Conservation (phyloP, 1,284 basidiomycete species). For the Somion occarium region DNA sequence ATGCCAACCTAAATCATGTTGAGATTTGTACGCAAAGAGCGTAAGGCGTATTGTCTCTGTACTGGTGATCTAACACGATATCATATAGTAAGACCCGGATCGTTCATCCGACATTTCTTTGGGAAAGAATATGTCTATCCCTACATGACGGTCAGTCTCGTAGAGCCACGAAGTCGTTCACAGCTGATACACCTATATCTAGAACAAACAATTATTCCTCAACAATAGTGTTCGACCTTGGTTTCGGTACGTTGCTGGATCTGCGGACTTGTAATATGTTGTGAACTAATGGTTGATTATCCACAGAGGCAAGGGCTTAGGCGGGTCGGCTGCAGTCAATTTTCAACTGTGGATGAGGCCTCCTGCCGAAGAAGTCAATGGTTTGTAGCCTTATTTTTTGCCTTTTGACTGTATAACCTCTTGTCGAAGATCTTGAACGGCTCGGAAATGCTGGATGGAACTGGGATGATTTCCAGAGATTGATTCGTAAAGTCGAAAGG, state of each 20-base stretch:
- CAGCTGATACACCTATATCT: not conserved
- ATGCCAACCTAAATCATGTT: constrained; percentile 27
- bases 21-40: constrained; percentile 24
- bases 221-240: not conserved
- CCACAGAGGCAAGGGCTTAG: constrained; percentile 8
- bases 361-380: constrained; percentile 23
- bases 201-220: not conserved
- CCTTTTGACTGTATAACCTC: not conserved
- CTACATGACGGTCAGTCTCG: not conserved
- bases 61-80: constrained; percentile 27
- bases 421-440: constrained; percentile 9
- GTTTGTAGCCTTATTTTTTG: not conserved
- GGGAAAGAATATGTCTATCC: not conserved
- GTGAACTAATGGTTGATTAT: not conserved
- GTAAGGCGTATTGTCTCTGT: constrained; percentile 20
- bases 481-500: constrained; percentile 13
- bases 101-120: not conserved
- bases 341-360: constrained; percentile 22
- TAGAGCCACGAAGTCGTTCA: no score
- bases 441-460: constrained; percentile 25
- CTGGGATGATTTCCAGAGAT: constrained; percentile 14
- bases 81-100: constrained; percentile 7
- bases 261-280: not conserved
- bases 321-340: constrained; percentile 26
- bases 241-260: not conserved